Conservation (phyloP, 306 rosid genomes). For the Citrullus amarus region DNA sequence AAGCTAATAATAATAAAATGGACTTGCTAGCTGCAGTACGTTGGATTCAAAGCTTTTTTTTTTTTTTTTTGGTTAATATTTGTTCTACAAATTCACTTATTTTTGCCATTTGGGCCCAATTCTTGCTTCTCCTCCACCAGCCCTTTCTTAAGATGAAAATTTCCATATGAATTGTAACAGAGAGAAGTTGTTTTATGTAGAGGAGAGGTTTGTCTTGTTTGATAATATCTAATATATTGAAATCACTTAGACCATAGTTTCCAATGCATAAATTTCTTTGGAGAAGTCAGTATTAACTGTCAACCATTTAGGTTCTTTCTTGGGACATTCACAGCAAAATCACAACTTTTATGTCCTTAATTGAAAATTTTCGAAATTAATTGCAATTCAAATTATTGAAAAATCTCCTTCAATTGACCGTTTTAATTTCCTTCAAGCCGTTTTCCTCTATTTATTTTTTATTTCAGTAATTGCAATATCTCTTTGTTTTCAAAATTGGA, state of each 20-base stretch:
- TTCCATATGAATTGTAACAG: not conserved
- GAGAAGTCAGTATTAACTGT: conserved; percentile 1
- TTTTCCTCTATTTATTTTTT: not conserved
- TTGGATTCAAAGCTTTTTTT: not conserved
- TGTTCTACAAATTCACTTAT: not conserved
- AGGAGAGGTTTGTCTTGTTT: not conserved
- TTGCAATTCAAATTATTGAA: not conserved
- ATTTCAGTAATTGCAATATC: not conserved
- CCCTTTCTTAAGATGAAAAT: not conserved
- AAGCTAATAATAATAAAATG: not conserved
- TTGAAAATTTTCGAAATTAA: not conserved
- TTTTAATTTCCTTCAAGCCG: not conserved
- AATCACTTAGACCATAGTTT: not conserved
- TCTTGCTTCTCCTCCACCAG: not conserved
- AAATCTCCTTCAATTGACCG: not conserved
- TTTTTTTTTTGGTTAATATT: too few species aligned
- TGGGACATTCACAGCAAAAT: not conserved
- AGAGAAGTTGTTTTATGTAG: not conserved
- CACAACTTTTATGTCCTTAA: not conserved
- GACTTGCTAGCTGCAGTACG: not conserved
- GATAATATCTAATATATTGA: not conserved
- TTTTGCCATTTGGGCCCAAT: not conserved
- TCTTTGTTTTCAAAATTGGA: too few species aligned
- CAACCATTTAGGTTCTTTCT: not conserved
- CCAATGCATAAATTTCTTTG: not conserved